A percentile compares a stretch with the other conserved stretches of the same genome.
These are phyloP conservation scores for Nakaseomyces glabratus DNA, from an alignment of 1,139 yeast species.

Conservation along the genomic window DNA sequence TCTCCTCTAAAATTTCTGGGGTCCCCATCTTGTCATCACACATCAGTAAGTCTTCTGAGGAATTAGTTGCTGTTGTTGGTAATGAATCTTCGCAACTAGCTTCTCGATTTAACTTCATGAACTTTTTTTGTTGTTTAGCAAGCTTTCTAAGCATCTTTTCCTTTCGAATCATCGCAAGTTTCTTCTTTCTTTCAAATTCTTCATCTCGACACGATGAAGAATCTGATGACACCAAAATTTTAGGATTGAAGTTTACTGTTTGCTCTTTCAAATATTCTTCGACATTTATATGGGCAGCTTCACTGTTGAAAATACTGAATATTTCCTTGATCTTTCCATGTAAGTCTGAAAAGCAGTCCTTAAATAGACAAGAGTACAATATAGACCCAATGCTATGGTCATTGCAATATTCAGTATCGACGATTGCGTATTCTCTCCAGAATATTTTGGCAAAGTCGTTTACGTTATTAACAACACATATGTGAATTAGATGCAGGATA, in stretches of 20 bases:
- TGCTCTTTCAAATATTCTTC: conserved; percentile 30
- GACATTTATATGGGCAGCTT: conserved; percentile 28
- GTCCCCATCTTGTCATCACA: conserved; percentile 29
- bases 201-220: conserved; percentile 22
- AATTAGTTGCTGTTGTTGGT: conserved; percentile 25
- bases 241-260: conserved; percentile 28
- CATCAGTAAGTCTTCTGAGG: conserved; percentile 31
- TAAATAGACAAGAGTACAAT: conserved; percentile 38
- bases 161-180: conserved; percentile 64
- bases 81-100: conserved; percentile 31
- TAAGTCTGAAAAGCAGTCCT: conserved; percentile 36
- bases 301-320: conserved; percentile 34
- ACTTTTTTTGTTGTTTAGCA: conserved; percentile 65
- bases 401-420: conserved; percentile 35
- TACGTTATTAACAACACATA: conserved; percentile 35
- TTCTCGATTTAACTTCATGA: conserved; percentile 42
- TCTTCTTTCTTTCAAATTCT: conserved; percentile 52
- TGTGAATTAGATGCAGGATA: conserved; percentile 60
- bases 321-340: conserved; percentile 51
- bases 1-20: conserved; percentile 72
- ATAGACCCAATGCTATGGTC: conserved; percentile 38
- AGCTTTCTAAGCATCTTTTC: conserved; percentile 68
- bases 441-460: conserved; percentile 24
- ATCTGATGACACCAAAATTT: conserved; percentile 20
- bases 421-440: conserved; percentile 33